Base-by-base conservation (phyloP, 2,329 filamentous ascomycete genomes). In the Lasiodiplodia sp. region DNA sequence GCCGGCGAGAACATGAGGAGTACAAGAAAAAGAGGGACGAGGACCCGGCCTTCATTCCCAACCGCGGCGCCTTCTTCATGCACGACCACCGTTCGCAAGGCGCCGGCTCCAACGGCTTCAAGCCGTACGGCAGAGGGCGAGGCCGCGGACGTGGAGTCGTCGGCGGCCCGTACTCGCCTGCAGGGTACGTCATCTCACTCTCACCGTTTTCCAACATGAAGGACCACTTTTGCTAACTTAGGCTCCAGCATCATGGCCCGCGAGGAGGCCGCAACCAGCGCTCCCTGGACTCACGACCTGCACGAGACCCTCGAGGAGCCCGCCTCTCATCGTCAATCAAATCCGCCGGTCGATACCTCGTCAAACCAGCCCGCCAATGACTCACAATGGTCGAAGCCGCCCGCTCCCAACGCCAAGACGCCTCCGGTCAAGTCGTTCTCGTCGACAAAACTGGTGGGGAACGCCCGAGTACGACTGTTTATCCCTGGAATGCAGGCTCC, bases 11-110 rank as follows among this genome's bases (percentile, higher is more conserved):
- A 76, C 93, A 97, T 75, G 94, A 97, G 72, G 93, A 97, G 76
- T 96, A 97, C 82, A 90, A 91, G 81, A 93, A 91, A 82, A 92
- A 92, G 79, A 88, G 93, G 73, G 93, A 97, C 77, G 90, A 93
- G 74, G 93, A 97, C 79, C 95, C 95, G 44, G 90, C 94, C 12
- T 97, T 97, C 81, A 95, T 97, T 67, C 95, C 96, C 66, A 97
- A 96, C 76, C 87, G 95, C 72, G 96, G 96, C 69, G 91, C 92
- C 71, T 98, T 98, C 84, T 98, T 97, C 83, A 94, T 98, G 88
- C 95, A 98, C 80, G 96, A 98, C 78, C 93, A 96, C 76, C 88
- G 93, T 71, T 90, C 93, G 73, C 88, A 91, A 68, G 91, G 91
- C n/a, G 87, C 90, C 55, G 88, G 90, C 72, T 87, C 90, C 66